phyloP scores from a whole-genome alignment of 441 rosid genomes.

The Melastoma candidum region DNA sequence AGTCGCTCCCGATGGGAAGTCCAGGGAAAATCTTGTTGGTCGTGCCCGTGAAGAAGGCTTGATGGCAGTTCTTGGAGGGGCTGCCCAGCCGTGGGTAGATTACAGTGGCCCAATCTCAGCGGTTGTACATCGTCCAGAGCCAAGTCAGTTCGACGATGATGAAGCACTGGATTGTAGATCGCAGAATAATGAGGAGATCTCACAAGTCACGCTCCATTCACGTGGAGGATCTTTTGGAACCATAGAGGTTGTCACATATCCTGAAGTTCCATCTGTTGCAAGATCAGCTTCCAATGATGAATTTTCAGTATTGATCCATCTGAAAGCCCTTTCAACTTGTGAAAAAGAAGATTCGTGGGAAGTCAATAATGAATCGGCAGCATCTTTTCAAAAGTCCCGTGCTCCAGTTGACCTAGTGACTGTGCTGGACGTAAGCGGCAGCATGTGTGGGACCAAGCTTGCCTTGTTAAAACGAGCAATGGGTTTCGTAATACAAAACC shows the following conservation, averaged over 20 bases:
- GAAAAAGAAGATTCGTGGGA: conserved; percentile 12
- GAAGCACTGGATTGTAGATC: conserved; percentile 33
- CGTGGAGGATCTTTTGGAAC: conserved; percentile 20
- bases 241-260: conserved; percentile 39
- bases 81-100: conserved; percentile 33
- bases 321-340: conserved; percentile 41
- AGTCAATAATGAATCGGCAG: conserved; percentile 12
- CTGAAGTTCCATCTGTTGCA: conserved; percentile 44
- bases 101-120: conserved; percentile 28
- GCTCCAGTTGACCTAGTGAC: conserved; percentile 65
- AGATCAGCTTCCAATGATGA: conserved; percentile 33
- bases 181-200: conserved; percentile 16
- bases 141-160: conserved; percentile 47
- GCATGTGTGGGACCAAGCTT: conserved; percentile 72
- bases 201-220: conserved; percentile 2
- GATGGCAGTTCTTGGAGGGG: conserved; percentile 27
- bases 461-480: conserved; percentile 67
- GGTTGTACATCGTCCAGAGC: conserved; percentile 28
- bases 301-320: conserved; percentile 46
- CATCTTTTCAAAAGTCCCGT: conserved; percentile 30
- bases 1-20: conserved; percentile 17
- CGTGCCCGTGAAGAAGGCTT: conserved; percentile 30
- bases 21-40: conserved; percentile 22
- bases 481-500: conserved; percentile 76
- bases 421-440: conserved; percentile 72